Base-by-base conservation (phyloP, 371 early-diverging fungal species). In the Blakeslea trispora region DNA sequence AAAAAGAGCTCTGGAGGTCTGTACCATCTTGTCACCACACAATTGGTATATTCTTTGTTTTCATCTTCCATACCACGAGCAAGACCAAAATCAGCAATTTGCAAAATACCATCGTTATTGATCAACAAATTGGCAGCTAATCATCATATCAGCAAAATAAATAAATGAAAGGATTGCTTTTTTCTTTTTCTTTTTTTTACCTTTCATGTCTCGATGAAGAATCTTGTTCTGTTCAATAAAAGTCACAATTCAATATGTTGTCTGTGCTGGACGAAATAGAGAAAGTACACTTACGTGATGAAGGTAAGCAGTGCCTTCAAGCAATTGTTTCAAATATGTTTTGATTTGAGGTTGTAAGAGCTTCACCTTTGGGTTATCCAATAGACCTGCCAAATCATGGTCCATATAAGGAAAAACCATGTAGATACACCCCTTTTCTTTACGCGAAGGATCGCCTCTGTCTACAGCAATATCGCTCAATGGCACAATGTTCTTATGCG, bases 61-160 rank as follows among this genome's bases (percentile, higher is more conserved):
- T 83, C 81, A 15, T 79, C 86, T 61, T 77, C 85, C 45, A 77
- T 65, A 58, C 61, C 87, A 7, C 96, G 81, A 5, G 98, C 94
- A 45, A 98, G 74, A 9, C 97, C 97, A 77, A 99, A 99, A 93
- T 99, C 99, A 0, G 99, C 99, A 69, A 99, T 79, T 66, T 99
- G 99, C 40, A 99, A 74, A 51, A 89, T 86, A 6, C 99, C 99
- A 64, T 92, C 87, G 8, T 74, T 75, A 0, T 89, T 89, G 17
- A 96, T 83, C n/a, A 97, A 77, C n/a, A 96, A 68, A 71, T 96
- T 99, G 34, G 91, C 89, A 46, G 91, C 91, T 86, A 19, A 32
- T 50, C 3, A 14, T 21, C 47, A 44, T 45, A 21, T 50, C n/a
- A n/a, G n/a, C n/a, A n/a, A n/a, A n/a, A n/a, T n/a, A n/a, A n/a